A percentile compares a stretch with the other conserved stretches of the same genome.
Conservation (phyloP, 768 basidiomycete species). For the Naganishia kalamii region DNA sequence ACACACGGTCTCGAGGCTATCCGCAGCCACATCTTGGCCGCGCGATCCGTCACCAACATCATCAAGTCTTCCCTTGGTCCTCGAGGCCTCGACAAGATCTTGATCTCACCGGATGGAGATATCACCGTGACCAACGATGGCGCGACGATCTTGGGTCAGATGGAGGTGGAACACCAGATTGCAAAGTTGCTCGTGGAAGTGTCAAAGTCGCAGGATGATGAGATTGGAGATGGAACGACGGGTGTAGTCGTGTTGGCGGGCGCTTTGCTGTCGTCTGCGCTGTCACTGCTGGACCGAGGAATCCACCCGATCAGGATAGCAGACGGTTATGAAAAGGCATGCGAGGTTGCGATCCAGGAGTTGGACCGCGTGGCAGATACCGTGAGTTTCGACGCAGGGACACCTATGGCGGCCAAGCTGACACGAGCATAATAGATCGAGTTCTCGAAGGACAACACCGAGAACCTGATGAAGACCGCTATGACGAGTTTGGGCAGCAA, state of each 20-base stretch:
- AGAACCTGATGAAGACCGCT: constrained; percentile 84
- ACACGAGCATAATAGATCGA: constrained; percentile 52
- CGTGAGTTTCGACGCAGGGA: constrained; percentile 26
- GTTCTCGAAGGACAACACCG: constrained; percentile 72
- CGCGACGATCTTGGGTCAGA: constrained; percentile 93
- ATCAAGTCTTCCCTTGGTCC: constrained; percentile 91
- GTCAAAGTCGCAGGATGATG: constrained; percentile 97
- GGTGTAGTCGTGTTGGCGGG: constrained; percentile 99
- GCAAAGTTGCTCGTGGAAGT: constrained; percentile 87
- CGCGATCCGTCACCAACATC: constrained; percentile 87
- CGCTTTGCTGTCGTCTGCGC: constrained; percentile 87
- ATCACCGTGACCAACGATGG: constrained; percentile 99
- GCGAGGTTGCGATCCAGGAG: constrained; percentile 78
- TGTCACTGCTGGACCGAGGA: constrained; percentile 94
- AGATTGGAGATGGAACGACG: constrained; percentile 98
- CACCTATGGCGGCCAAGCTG: background rate
- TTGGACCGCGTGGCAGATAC: constrained; percentile 85
- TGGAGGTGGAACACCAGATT: constrained; percentile 99
- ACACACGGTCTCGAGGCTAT: constrained; percentile 90
- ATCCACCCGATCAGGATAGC: constrained; percentile 98
- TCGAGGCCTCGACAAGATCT: constrained; percentile 63
- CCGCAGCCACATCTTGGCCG: constrained; percentile 93
- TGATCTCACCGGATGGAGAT: constrained; percentile 75
- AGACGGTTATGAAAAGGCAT: constrained; percentile 95
- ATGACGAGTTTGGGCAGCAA: constrained; percentile 96